Conservation (phyloP, 805 yeast species). For the Spathaspora girioi region DNA sequence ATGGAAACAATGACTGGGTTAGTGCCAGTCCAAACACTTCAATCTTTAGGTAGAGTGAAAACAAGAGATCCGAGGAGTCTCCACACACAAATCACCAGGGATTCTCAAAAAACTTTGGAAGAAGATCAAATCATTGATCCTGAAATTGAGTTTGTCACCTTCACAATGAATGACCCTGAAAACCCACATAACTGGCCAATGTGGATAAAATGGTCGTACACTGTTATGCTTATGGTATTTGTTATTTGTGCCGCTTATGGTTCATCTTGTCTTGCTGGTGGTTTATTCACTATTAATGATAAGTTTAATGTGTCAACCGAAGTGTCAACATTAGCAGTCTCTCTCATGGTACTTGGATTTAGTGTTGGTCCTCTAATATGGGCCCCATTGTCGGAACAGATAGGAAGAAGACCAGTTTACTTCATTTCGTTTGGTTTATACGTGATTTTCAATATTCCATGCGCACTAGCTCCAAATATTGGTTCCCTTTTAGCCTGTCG, state of each 20-base stretch:
- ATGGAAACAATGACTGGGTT: conserved; percentile 85
- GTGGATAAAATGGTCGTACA: conserved; percentile 57
- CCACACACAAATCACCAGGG: conserved; percentile 46
- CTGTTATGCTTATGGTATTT: conserved; percentile 61
- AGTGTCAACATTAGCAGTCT: conserved; percentile 76
- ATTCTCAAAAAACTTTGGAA: not conserved
- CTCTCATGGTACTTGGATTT: conserved; percentile 87
- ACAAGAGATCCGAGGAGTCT: conserved; percentile 23
- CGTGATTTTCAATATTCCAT: conserved; percentile 78
- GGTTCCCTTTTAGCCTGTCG: conserved; percentile 79
- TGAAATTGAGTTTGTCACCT: conserved; percentile 82
- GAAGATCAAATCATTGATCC: conserved; percentile 41
- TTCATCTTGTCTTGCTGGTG: conserved; percentile 87
- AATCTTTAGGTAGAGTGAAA: conserved; percentile 54
- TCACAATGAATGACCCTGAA: conserved; percentile 73
- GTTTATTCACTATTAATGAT: conserved; percentile 63
- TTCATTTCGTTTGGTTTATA: conserved; percentile 71
- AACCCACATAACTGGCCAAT: conserved; percentile 86
- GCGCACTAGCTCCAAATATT: conserved; percentile 79
- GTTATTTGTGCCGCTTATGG: conserved; percentile 93
- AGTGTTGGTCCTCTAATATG: conserved; percentile 83
- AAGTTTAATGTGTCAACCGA: conserved; percentile 69
- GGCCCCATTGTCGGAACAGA: conserved; percentile 85
- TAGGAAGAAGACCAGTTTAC: conserved; percentile 84
- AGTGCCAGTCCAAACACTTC: conserved; percentile 75